These are phyloP conservation scores for Entamoeba invadens DNA, from an alignment of 208 protist genomes.

Conservation along the genomic window DNA sequence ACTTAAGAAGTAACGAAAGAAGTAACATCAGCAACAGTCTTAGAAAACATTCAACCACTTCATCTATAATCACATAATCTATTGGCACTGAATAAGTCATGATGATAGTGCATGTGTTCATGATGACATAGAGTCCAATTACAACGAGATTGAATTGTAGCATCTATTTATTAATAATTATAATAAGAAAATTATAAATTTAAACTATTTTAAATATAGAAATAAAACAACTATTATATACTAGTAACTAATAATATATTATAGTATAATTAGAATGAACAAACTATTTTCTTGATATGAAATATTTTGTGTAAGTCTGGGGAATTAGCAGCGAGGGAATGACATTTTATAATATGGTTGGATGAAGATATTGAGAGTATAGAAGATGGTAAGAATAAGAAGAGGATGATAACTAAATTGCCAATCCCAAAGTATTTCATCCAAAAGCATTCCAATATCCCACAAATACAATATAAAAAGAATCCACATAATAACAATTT, in stretches of 20 bases:
- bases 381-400: neutral
- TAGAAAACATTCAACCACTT: neutral
- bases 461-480: neutral
- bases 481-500: neutral
- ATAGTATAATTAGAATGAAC: neutral
- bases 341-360: neutral
- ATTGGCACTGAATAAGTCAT: neutral
- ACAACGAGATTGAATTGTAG: neutral
- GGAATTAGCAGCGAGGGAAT: neutral
- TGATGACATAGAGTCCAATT: neutral
- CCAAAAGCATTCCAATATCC: neutral
- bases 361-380: neutral
- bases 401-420: neutral
- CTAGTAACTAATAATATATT: too few species aligned
- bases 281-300: neutral
- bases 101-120: neutral
- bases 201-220: neutral
- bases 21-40: neutral
- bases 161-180: too few species aligned
- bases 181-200: neutral
- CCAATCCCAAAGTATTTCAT: neutral
- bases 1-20: neutral
- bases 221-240: too few species aligned
- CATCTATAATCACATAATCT: neutral
- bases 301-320: neutral